These are phyloP conservation scores for Macrophomina tecta DNA, from an alignment of 2,329 filamentous ascomycete species.

Conservation along the genomic window DNA sequence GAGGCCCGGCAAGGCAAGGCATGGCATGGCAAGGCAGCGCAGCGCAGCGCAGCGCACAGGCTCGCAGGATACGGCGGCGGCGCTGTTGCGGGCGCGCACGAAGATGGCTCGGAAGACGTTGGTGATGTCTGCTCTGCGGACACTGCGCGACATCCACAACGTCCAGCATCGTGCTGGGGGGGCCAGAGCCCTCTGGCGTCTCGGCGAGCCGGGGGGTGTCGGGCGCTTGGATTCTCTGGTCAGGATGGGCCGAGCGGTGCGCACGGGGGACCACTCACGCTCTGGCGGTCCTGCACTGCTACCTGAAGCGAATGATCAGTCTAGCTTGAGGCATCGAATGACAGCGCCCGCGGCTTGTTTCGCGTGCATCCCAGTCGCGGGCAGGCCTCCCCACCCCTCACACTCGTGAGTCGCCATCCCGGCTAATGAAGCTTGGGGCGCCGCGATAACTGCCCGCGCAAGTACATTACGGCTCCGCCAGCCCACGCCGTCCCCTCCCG, in stretches of 20 bases:
- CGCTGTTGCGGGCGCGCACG: conserved; percentile 9
- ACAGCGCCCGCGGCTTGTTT: conserved; percentile 23
- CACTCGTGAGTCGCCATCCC: conserved; percentile 19
- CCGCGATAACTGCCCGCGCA: conserved; percentile 7
- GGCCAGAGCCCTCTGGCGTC: conserved; percentile 23
- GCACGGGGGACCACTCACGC: conserved; percentile 19
- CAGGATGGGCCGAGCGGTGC: conserved; percentile 19
- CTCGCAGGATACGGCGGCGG: neutral
- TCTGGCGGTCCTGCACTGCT: conserved; percentile 24
- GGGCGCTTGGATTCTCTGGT: conserved; percentile 22
- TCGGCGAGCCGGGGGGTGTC: conserved; percentile 21
- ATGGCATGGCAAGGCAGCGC: neutral
- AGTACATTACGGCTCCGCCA: conserved; percentile 23
- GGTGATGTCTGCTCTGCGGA: neutral
- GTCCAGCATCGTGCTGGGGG: conserved; percentile 11
- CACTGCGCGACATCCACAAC: conserved; percentile 17
- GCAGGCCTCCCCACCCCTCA: conserved; percentile 22
- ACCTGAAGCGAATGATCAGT: conserved; percentile 25
- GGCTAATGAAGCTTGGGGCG: conserved; percentile 17
- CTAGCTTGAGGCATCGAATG: conserved; percentile 25
- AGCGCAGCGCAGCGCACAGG: neutral
- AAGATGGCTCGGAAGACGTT: conserved; percentile 11
- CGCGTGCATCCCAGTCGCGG: conserved; percentile 24
- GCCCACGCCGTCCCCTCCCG: conserved; percentile 25
- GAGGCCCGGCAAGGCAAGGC: neutral